Percentiles rank a stretch among this genome's conserved stretches.
Evolutionary conservation across 495 filamentous ascomycete species (phyloP).

Genomic region (Haplographium delicatum): DNA sequence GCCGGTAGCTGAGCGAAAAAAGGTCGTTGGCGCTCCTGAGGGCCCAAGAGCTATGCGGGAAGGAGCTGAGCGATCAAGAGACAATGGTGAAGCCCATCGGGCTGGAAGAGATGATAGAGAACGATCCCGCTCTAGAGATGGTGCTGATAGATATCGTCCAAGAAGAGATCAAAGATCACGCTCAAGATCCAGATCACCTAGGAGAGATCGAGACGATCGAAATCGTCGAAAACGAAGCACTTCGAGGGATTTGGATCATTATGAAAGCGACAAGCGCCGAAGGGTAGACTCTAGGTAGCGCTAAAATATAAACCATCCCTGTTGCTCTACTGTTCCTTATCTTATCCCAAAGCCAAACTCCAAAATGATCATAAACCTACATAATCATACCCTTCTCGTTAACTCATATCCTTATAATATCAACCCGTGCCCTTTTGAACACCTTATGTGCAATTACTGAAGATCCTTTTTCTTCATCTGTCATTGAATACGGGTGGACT

Average conservation of each 20-base stretch:
- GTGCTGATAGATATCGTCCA: conserved; percentile 26
- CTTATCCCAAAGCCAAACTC: conserved; percentile 2
- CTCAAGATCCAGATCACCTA: conserved; percentile 36
- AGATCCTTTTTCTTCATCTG: conserved; percentile 49
- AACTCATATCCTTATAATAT: conserved; percentile 70
- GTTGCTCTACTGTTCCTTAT: neutral
- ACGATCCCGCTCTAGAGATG: conserved; percentile 29
- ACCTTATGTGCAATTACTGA: conserved; percentile 51
- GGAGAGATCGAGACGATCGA: conserved; percentile 46
- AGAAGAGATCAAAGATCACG: conserved; percentile 20
- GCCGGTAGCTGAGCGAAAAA: conserved; percentile 53
- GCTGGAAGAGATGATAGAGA: conserved; percentile 23
- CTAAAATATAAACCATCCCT: conserved; percentile 12
- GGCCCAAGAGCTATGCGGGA: conserved; percentile 30
- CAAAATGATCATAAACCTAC: neutral
- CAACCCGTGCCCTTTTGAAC: conserved; percentile 78
- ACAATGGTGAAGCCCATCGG: conserved; percentile 13
- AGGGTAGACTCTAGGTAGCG: conserved; percentile 42
- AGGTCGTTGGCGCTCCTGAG: conserved; percentile 31
- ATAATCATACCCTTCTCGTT: neutral
- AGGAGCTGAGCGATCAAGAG: conserved; percentile 27
- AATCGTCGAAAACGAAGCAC: conserved; percentile 58
- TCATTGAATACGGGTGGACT: conserved; percentile 56
- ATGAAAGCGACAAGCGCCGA: conserved; percentile 60
- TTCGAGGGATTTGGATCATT: conserved; percentile 54